Percentiles rank a stretch among this genome's conserved stretches.
Conservation (phyloP, 495 filamentous ascomycete genomes). For the Penicillium coprophilum region DNA sequence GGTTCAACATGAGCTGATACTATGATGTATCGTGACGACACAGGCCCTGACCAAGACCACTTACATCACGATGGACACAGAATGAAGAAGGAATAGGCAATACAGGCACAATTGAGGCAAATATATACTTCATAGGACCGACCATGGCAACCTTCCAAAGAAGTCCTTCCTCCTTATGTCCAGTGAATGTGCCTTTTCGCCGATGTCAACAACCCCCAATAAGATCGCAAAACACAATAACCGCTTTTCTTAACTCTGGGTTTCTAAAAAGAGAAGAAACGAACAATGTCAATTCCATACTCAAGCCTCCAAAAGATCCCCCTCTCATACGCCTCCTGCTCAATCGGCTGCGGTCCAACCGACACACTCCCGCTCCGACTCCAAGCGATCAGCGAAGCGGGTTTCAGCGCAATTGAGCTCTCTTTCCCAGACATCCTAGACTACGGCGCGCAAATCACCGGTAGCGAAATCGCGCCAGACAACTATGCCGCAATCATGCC, state of each 20-base stretch:
- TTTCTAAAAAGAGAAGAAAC: background rate
- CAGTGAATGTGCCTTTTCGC: conserved; percentile 14
- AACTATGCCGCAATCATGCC: conserved; percentile 57
- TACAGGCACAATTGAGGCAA: background rate
- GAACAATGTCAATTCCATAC: conserved; percentile 23
- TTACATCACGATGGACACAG: conserved; percentile 16
- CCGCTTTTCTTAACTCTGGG: background rate
- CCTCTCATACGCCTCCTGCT: conserved; percentile 64
- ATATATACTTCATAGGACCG: background rate
- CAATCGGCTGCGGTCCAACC: conserved; percentile 52
- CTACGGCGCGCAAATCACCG: conserved; percentile 54
- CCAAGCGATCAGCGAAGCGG: conserved; percentile 62
- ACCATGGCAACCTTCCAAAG: background rate
- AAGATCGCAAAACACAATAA: background rate
- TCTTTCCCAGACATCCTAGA: conserved; percentile 72
- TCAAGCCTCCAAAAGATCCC: conserved; percentile 51
- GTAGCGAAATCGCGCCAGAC: conserved; percentile 49
- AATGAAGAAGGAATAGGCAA: conserved; percentile 5
- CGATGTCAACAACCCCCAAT: background rate
- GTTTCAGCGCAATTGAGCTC: conserved; percentile 71
- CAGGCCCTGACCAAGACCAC: background rate
- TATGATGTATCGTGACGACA: conserved; percentile 22
- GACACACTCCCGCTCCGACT: conserved; percentile 65
- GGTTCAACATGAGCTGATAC: background rate
- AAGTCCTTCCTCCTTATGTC: background rate